Evolutionary conservation across 495 filamentous ascomycete species (phyloP).

Genomic region (Astrocystis sublimbata): DNA sequence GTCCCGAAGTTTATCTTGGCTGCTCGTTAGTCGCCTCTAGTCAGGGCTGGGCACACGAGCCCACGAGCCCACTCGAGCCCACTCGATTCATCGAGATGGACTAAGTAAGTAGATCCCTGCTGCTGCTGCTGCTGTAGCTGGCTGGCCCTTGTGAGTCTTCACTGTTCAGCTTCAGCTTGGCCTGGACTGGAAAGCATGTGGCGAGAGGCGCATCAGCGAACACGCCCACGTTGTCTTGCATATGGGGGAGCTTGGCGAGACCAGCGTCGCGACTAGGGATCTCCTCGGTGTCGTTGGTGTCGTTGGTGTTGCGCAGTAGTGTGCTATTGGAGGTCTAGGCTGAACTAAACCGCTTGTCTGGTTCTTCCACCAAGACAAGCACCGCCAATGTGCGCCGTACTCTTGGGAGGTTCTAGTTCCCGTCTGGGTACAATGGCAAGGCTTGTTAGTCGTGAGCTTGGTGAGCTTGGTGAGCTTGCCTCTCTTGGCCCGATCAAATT

Average conservation of each 20-base stretch:
- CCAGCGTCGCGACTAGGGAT: not conserved
- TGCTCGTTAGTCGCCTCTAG: not conserved
- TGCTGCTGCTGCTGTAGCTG: not conserved
- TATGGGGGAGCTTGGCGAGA: constrained; percentile 1
- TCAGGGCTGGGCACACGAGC: constrained; percentile 2
- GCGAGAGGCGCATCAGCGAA: not conserved
- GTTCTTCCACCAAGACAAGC: not conserved
- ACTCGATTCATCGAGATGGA: not conserved
- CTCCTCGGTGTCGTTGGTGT: too few species aligned
- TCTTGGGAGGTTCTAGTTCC: not conserved
- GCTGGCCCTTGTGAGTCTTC: not conserved
- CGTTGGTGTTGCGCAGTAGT: not conserved
- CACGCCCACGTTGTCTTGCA: constrained; percentile 4
- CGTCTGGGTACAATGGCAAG: not conserved
- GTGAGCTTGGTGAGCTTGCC: not conserved
- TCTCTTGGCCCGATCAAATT: not conserved
- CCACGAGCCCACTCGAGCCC: too few species aligned
- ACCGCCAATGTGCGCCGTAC: not conserved
- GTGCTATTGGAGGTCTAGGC: not conserved
- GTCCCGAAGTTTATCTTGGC: constrained; percentile 8
- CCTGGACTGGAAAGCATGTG: not conserved
- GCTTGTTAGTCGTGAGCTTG: not conserved
- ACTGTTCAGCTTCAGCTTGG: not conserved
- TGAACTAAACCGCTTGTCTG: not conserved
- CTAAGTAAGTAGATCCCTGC: not conserved